Evolutionary conservation across 2,329 filamentous ascomycete genomes (phyloP).

Genomic region (Fusarium irregulare): DNA sequence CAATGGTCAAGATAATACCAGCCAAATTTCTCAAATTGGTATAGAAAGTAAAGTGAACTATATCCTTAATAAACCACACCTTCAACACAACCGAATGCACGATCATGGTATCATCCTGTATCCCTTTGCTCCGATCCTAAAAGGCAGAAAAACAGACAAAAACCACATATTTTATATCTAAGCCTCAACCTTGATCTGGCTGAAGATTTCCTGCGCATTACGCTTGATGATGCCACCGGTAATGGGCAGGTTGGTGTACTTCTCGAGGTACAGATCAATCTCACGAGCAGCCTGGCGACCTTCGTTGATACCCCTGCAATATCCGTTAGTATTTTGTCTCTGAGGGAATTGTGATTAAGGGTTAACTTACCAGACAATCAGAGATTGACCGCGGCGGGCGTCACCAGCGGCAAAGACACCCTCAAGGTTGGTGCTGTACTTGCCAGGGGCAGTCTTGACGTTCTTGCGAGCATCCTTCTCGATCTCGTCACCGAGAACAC

Average conservation of each 20-base stretch:
- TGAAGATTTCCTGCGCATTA: slow-evolving; percentile 77
- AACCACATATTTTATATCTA: slow-evolving; percentile 20
- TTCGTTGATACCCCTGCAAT: slow-evolving; percentile 89
- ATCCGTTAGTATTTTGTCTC: slow-evolving; percentile 5
- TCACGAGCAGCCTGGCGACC: slow-evolving; percentile 92
- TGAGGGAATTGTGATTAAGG: background rate
- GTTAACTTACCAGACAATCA: slow-evolving; percentile 88
- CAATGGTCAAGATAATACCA: background rate
- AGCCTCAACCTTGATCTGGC: slow-evolving; percentile 39
- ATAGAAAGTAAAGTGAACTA: slow-evolving; percentile 19
- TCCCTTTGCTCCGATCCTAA: slow-evolving; percentile 31
- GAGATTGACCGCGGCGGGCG: slow-evolving; percentile 91
- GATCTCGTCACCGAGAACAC: slow-evolving; percentile 85
- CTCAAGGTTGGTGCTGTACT: slow-evolving; percentile 87
- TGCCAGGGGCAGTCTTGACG: slow-evolving; percentile 89
- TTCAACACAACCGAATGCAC: slow-evolving; percentile 22
- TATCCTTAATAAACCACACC: slow-evolving; percentile 7
- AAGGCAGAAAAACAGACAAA: background rate
- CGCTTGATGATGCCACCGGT: slow-evolving; percentile 94
- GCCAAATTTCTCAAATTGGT: slow-evolving; percentile 40
- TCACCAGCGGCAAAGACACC: slow-evolving; percentile 96
- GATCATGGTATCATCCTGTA: slow-evolving; percentile 33
- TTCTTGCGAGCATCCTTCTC: slow-evolving; percentile 95
- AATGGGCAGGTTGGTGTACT: slow-evolving; percentile 82
- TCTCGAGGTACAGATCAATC: slow-evolving; percentile 87